Evolutionary conservation across 2,329 filamentous ascomycete species (phyloP).

Genomic region (Colletotrichum orchidophilum): DNA sequence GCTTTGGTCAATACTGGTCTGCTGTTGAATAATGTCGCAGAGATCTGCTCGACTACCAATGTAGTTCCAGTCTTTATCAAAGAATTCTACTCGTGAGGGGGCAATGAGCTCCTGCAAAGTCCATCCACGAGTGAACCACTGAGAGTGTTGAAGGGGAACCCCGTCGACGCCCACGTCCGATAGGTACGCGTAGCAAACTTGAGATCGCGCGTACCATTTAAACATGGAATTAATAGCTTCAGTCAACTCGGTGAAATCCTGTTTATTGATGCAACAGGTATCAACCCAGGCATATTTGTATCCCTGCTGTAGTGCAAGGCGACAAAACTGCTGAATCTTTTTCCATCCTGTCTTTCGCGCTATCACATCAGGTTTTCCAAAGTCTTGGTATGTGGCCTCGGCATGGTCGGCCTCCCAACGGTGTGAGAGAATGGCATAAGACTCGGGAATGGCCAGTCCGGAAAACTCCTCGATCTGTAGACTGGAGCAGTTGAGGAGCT

Average conservation of each 20-base stretch:
- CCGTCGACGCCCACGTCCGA: slow-evolving; percentile 17
- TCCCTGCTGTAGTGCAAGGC: not conserved
- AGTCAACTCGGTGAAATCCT: not conserved
- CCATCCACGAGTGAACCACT: slow-evolving; percentile 5
- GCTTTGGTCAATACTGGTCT: not conserved
- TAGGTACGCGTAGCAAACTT: slow-evolving; percentile 21
- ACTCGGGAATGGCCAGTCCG: not conserved
- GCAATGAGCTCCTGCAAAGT: slow-evolving; percentile 16
- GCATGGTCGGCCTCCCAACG: slow-evolving; percentile 1
- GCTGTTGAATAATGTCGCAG: not conserved
- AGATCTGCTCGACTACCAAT: not conserved
- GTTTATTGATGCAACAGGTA: slow-evolving; percentile 23
- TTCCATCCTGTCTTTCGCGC: slow-evolving; percentile 42
- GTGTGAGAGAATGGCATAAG: slow-evolving; percentile 14
- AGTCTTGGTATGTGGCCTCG: slow-evolving; percentile 61
- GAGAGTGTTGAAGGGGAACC: not conserved
- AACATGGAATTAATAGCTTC: slow-evolving; percentile 30
- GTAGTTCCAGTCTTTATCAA: not conserved
- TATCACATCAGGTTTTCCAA: slow-evolving; percentile 47
- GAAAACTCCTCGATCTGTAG: slow-evolving; percentile 18
- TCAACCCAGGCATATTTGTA: slow-evolving; percentile 14
- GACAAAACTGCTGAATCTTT: not conserved
- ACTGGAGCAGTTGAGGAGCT: not conserved
- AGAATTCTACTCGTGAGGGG: not conserved
- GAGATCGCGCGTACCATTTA: not conserved